Evolutionary conservation across 176 grass and related monocot species (phyloP).

Genomic region (Eremochloa ophiuroides): DNA sequence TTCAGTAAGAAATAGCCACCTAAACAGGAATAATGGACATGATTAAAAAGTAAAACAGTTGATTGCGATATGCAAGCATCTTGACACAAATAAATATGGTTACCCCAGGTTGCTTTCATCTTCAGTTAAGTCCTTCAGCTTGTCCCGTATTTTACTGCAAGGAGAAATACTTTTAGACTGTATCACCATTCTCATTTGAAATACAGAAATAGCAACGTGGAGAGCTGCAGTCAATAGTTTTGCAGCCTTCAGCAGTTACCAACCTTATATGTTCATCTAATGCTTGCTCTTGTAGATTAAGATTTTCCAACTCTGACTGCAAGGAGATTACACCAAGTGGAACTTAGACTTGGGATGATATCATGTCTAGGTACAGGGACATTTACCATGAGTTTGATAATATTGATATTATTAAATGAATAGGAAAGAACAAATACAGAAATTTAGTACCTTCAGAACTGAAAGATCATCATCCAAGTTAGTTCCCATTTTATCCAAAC

Average conservation of each 20-base stretch:
- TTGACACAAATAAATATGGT: conserved; percentile 10
- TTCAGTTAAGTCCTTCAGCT: conserved; percentile 64
- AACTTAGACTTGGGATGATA: conserved; percentile 12
- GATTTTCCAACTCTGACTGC: conserved; percentile 70
- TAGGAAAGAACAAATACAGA: background rate
- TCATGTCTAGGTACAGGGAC: conserved; percentile 2
- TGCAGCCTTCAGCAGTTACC: conserved; percentile 26
- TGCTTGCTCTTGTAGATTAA: conserved; percentile 59
- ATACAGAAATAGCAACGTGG: conserved; percentile 14
- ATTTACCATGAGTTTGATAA: background rate
- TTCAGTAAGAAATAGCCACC: conserved; percentile 91
- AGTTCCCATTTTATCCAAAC: conserved; percentile 44
- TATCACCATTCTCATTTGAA: conserved; percentile 24
- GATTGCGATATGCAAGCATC: background rate
- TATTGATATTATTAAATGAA: conserved; percentile 17
- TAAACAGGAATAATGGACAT: conserved; percentile 31
- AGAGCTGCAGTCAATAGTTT: conserved; percentile 16
- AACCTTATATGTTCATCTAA: conserved; percentile 79
- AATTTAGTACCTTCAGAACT: conserved; percentile 60
- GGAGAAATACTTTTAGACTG: conserved; percentile 24
- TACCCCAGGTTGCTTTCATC: conserved; percentile 78
- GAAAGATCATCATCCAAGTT: conserved; percentile 54
- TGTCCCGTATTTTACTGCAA: conserved; percentile 75
- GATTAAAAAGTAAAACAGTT: conserved; percentile 3
- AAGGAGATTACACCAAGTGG: conserved; percentile 20